A percentile compares a stretch with the other conserved stretches of the same genome.
These are phyloP conservation scores for Cutaneotrichosporon sp. DNA, from an alignment of 1,284 basidiomycete species.

Conservation along the genomic window DNA sequence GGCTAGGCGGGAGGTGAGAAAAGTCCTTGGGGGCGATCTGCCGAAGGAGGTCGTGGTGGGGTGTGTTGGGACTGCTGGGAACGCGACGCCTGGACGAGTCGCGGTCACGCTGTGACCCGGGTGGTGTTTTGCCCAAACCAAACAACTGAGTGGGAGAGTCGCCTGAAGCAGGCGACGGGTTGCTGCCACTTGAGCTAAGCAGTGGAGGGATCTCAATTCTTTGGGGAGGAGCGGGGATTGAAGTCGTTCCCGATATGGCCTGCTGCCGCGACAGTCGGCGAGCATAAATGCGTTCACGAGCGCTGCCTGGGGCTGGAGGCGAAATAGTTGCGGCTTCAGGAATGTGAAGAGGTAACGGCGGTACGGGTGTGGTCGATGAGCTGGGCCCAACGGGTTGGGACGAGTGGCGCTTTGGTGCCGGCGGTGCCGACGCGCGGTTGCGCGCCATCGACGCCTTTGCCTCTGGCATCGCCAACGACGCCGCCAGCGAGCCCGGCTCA, in stretches of 20 bases:
- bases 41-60: conserved; percentile 49
- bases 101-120: conserved; percentile 10
- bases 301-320: conserved; percentile 29
- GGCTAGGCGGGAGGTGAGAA: conserved; percentile 80
- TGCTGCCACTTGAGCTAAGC: background rate
- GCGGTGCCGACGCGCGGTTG: conserved; percentile 20
- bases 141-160: conserved; percentile 26
- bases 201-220: conserved; percentile 12
- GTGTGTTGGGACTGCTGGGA: conserved; percentile 23
- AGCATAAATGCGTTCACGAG: conserved; percentile 39
- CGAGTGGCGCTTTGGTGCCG: conserved; percentile 15
- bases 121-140: conserved; percentile 35
- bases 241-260: background rate
- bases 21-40: conserved; percentile 58
- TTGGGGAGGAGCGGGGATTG: conserved; percentile 8
- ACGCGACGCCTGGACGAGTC: conserved; percentile 10
- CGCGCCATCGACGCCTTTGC: conserved; percentile 1
- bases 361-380: background rate
- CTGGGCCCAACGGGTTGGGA: background rate
- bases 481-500: conserved; percentile 30
- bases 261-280: conserved; percentile 25
- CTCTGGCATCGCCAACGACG: conserved; percentile 27
- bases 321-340: background rate
- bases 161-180: conserved; percentile 32
- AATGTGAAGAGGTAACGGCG: conserved; percentile 1